Evolutionary conservation across 2,329 filamentous ascomycete genomes (phyloP).

Genomic region (Penicillium sp.): DNA sequence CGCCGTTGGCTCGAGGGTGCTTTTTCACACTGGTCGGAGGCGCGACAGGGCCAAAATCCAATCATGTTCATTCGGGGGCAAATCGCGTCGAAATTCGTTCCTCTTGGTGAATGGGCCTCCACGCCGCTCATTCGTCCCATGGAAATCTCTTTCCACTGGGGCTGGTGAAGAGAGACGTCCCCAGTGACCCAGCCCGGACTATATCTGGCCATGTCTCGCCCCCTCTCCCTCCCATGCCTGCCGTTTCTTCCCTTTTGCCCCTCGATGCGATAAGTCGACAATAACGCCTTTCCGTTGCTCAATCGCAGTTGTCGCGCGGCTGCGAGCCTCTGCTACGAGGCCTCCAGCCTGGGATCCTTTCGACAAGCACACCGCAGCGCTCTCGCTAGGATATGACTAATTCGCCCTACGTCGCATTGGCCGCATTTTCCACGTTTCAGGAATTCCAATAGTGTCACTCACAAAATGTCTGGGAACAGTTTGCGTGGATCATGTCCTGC

Average conservation of each 20-base stretch:
- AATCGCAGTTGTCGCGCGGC: conserved; percentile 23
- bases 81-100: conserved; percentile 11
- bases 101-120: conserved; percentile 28
- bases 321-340: conserved; percentile 28
- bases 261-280: conserved; percentile 14
- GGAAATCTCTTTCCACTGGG: conserved; percentile 16
- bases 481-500: conserved; percentile 62
- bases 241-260: conserved; percentile 18
- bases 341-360: conserved; percentile 19
- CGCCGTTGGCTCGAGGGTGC: conserved; percentile 20
- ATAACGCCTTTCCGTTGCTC: conserved; percentile 8
- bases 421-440: conserved; percentile 18
- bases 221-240: conserved; percentile 17
- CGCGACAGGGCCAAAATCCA: conserved; percentile 17
- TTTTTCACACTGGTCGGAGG: conserved; percentile 10
- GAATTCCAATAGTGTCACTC: conserved; percentile 4
- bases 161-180: not conserved
- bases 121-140: conserved; percentile 17
- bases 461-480: conserved; percentile 29
- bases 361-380: not conserved
- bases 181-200: conserved; percentile 20
- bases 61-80: conserved; percentile 19
- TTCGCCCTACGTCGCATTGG: conserved; percentile 8
- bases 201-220: conserved; percentile 29
- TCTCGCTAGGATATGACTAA: conserved; percentile 23